phyloP scores from a whole-genome alignment of 2,329 filamentous ascomycete species.

The Clonostachys rosea region DNA sequence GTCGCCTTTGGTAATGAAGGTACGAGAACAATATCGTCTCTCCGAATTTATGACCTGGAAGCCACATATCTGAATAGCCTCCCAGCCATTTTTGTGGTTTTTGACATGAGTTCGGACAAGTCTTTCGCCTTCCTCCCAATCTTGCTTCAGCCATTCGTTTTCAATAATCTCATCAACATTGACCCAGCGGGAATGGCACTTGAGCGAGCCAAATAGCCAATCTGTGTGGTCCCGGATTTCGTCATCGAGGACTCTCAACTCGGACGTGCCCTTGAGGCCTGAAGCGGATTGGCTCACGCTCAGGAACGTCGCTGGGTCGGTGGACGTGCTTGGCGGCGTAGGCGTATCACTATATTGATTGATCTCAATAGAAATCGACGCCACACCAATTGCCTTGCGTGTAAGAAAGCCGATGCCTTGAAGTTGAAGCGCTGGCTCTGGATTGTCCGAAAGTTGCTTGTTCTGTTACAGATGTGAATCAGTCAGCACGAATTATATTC shows the following conservation, averaged over 20 bases:
- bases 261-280: constrained; percentile 60
- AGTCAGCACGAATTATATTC: too few species aligned
- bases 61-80: constrained; percentile 54
- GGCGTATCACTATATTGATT: constrained; percentile 46
- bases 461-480: constrained; percentile 48
- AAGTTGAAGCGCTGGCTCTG: constrained; percentile 65
- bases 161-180: constrained; percentile 35
- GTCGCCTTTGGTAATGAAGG: constrained; percentile 45
- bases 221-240: constrained; percentile 62
- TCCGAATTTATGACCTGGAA: constrained; percentile 49
- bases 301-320: constrained; percentile 51
- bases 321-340: constrained; percentile 27
- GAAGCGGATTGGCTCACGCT: constrained; percentile 72
- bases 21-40: constrained; percentile 47
- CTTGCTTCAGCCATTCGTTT: constrained; percentile 51
- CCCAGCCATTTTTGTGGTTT: constrained; percentile 48
- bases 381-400: constrained; percentile 66
- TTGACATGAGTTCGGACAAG: constrained; percentile 57
- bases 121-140: constrained; percentile 60
- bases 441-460: constrained; percentile 64
- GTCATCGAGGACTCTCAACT: constrained; percentile 49
- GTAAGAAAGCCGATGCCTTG: constrained; percentile 69
- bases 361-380: constrained; percentile 63
- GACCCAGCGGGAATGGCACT: constrained; percentile 52
- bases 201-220: constrained; percentile 72